Percentiles rank a stretch among this genome's conserved stretches.
Conservation (phyloP, 2,329 filamentous ascomycete species). For the Coleophoma crateriformis region DNA sequence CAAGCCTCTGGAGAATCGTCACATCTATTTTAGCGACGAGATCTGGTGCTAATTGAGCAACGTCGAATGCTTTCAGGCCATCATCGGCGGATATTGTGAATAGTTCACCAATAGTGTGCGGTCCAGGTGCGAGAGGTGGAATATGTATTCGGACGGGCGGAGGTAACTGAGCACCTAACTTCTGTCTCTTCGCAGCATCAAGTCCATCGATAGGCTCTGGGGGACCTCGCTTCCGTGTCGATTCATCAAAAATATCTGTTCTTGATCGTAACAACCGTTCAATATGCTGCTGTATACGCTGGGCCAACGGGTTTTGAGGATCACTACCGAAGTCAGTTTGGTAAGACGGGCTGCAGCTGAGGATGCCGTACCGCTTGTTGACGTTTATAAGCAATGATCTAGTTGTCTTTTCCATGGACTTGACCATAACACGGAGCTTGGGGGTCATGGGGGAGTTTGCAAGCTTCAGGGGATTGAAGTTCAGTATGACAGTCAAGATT, state of each 20-base stretch:
- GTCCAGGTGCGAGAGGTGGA: slow-evolving; percentile 67
- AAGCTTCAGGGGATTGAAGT: slow-evolving; percentile 85
- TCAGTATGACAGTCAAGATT: slow-evolving; percentile 78
- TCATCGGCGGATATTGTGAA: slow-evolving; percentile 79
- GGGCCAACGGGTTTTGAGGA: slow-evolving; percentile 68
- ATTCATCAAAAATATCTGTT: slow-evolving; percentile 74
- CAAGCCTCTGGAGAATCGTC: slow-evolving; percentile 67
- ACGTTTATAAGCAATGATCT: slow-evolving; percentile 79
- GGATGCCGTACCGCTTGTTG: slow-evolving; percentile 58
- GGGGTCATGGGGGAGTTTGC: slow-evolving; percentile 73
- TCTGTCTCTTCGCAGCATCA: slow-evolving; percentile 77
- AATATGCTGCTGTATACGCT: slow-evolving; percentile 80
- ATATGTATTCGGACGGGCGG: slow-evolving; percentile 41
- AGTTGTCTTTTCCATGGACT: slow-evolving; percentile 92
- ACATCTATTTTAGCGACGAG: slow-evolving; percentile 79
- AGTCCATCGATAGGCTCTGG: slow-evolving; percentile 65
- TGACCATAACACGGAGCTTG: slow-evolving; percentile 74
- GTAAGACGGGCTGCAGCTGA: no score
- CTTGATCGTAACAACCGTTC: slow-evolving; percentile 77
- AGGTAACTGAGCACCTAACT: slow-evolving; percentile 46
- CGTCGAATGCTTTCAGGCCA: slow-evolving; percentile 74
- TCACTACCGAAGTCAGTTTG: slow-evolving; percentile 48
- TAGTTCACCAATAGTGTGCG: slow-evolving; percentile 74
- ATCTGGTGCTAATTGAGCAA: slow-evolving; percentile 69
- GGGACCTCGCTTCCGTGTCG: slow-evolving; percentile 69